Percentiles rank a stretch among this genome's conserved stretches.
Evolutionary conservation across 192 early-diverging fungal species (phyloP).

Genomic region (Umbelopsis isabellina): DNA sequence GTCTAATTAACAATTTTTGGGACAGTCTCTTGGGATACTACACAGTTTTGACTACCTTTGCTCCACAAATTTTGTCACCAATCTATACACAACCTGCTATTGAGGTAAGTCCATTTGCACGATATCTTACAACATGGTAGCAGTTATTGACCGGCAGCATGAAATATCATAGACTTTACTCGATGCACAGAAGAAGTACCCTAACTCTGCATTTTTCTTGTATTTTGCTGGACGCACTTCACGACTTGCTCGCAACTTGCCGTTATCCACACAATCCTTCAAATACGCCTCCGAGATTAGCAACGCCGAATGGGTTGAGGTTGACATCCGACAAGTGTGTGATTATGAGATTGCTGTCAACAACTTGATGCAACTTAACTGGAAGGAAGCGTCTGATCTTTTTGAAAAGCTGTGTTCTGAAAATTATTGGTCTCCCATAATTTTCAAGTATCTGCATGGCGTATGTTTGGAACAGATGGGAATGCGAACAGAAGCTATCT

Average conservation of each 20-base stretch:
- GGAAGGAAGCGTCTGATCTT: slow-evolving; percentile 39
- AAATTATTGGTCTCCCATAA: slow-evolving; percentile 51
- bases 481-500: slow-evolving; percentile 69
- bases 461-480: slow-evolving; percentile 55
- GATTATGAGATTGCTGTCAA: slow-evolving; percentile 54
- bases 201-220: slow-evolving; percentile 54
- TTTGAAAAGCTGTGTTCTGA: slow-evolving; percentile 45
- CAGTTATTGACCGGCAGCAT: neutral
- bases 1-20: neutral
- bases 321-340: slow-evolving; percentile 42
- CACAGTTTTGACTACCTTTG: slow-evolving; percentile 23
- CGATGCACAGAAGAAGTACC: slow-evolving; percentile 47
- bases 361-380: slow-evolving; percentile 45
- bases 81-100: slow-evolving; percentile 38
- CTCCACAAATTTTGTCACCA: slow-evolving; percentile 33
- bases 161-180: slow-evolving; percentile 26
- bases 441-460: slow-evolving; percentile 51
- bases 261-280: slow-evolving; percentile 48
- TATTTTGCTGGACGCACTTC: slow-evolving; percentile 52
- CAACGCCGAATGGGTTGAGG: slow-evolving; percentile 44
- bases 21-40: slow-evolving; percentile 29
- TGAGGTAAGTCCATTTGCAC: slow-evolving; percentile 22
- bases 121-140: neutral
- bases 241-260: slow-evolving; percentile 43
- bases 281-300: slow-evolving; percentile 44